These are phyloP conservation scores for Linnemannia schmuckeri DNA, from an alignment of 192 early-diverging fungal genomes.

Conservation along the genomic window DNA sequence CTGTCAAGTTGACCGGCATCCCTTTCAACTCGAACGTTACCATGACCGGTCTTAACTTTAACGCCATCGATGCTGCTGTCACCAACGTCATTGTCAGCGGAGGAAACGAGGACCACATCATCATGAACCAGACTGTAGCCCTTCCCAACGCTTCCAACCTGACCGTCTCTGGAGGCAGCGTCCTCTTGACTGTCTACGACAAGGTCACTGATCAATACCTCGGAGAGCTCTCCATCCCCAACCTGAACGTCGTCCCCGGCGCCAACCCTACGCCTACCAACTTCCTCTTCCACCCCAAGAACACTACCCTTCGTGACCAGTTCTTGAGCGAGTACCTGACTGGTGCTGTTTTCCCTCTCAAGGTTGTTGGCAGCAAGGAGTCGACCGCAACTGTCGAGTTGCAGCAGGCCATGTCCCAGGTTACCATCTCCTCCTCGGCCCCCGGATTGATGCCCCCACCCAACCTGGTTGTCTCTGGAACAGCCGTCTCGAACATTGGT, in stretches of 20 bases:
- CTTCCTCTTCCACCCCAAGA: constrained; percentile 49
- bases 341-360: constrained; percentile 33
- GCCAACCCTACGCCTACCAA: constrained; percentile 42
- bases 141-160: constrained; percentile 43
- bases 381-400: constrained; percentile 38
- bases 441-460: constrained; percentile 40
- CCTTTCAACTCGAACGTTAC: constrained; percentile 63
- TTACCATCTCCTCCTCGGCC: constrained; percentile 20
- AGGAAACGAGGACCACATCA: constrained; percentile 60
- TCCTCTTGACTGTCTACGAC: constrained; percentile 41
- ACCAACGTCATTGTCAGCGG: constrained; percentile 65
- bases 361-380: constrained; percentile 37
- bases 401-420: constrained; percentile 39
- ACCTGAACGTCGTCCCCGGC: constrained; percentile 44
- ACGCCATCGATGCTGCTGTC: constrained; percentile 60
- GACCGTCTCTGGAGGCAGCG: constrained; percentile 38
- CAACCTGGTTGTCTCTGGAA: constrained; percentile 30
- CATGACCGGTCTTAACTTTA: constrained; percentile 67
- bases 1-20: constrained; percentile 63
- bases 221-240: constrained; percentile 42
- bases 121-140: constrained; percentile 46
- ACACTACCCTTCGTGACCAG: constrained; percentile 41
- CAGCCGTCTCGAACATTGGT: constrained; percentile 25
- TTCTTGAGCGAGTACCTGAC: constrained; percentile 44
- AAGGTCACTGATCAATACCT: constrained; percentile 44